phyloP scores from a whole-genome alignment of 1,284 basidiomycete species.

The Neonothopanus nambi region DNA sequence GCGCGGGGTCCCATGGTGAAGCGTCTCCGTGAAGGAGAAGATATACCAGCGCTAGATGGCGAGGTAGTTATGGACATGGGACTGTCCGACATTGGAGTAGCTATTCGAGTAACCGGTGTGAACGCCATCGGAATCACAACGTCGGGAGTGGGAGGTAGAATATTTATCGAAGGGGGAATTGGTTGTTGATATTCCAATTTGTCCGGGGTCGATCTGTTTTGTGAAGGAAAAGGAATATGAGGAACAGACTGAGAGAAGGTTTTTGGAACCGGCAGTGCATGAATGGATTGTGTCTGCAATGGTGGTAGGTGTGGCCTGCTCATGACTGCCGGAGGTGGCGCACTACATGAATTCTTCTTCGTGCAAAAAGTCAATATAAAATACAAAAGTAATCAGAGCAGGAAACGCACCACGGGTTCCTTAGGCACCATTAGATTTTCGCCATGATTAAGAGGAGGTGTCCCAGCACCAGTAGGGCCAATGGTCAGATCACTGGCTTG shows the following conservation, averaged over 20 bases:
- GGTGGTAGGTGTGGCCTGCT: constrained; percentile 22
- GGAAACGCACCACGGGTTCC: constrained; percentile 36
- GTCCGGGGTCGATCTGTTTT: not conserved
- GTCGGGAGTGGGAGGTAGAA: constrained; percentile 40
- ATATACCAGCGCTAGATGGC: constrained; percentile 24
- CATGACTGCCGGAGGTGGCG: not conserved
- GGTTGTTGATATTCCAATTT: constrained; percentile 2
- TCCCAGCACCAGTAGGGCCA: constrained; percentile 35
- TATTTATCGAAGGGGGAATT: constrained; percentile 31
- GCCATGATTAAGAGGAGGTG: not conserved
- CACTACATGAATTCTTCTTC: not conserved
- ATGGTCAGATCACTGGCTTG: constrained; percentile 61
- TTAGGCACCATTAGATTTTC: constrained; percentile 13
- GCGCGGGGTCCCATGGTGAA: constrained; percentile 74
- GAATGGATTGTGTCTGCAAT: constrained; percentile 21
- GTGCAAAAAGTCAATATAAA: constrained; percentile 1
- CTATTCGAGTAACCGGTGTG: constrained; percentile 20
- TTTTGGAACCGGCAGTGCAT: not conserved
- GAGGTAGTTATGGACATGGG: constrained; percentile 23
- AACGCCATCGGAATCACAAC: constrained; percentile 9
- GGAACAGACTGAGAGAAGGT: not conserved
- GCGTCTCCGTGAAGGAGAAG: constrained; percentile 34
- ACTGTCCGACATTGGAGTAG: constrained; percentile 21
- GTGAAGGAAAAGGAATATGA: not conserved
- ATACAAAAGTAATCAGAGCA: constrained; percentile 4